Base-by-base conservation (phyloP, 148 eudicot genomes). In the Nepenthes mirabilis region DNA sequence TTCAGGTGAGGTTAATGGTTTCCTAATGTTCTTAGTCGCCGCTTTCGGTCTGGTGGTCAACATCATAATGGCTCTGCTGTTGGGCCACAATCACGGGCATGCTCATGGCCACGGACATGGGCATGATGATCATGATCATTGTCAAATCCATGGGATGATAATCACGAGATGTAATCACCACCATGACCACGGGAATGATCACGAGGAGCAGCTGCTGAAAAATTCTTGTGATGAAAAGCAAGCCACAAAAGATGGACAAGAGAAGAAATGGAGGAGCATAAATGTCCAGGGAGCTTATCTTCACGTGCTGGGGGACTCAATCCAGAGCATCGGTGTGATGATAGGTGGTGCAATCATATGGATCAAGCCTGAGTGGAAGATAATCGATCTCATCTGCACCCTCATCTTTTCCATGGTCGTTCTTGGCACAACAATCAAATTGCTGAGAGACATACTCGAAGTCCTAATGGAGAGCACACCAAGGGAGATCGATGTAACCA, bases 401-500 rank as follows among this genome's bases (percentile, higher is more conserved):
- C 80, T 91, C 2, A 58, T 88, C 33, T 91, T 91, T 56, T 91
- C 98, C 2, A 65, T 85, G 37, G 63, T 91, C 53, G 94, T 91
- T 14, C 69, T 91, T 57, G 81, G 74, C 8, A 88, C 98, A 2
- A 88, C 98, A 0, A 77, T 91, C 61, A 88, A 69, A 54, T 88
- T 91, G 98, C 59, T 88, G 45, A 70, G 88, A 52, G 83, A 79
- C 60, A 88, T 91, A 32, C 78, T 88, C 2, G 96, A 88, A 52
- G 98, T 91, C 58, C 66, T 91, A 33, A 91, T 91, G 98, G 98
- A 91, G 74, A 91, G 96, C 75, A 88, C 98, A 1, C 98, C 98
- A 0, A 76, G 98, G 67, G 98, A 91, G 74, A 83, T 91, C 2
- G 94, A 91, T 58, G 96, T 96, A 10, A 85, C 86, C 32, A 82